Evolutionary conservation across 2,329 filamentous ascomycete genomes (phyloP), one percentile per base, ranked within the genome.

Genomic region (Colletotrichum sp.): DNA sequence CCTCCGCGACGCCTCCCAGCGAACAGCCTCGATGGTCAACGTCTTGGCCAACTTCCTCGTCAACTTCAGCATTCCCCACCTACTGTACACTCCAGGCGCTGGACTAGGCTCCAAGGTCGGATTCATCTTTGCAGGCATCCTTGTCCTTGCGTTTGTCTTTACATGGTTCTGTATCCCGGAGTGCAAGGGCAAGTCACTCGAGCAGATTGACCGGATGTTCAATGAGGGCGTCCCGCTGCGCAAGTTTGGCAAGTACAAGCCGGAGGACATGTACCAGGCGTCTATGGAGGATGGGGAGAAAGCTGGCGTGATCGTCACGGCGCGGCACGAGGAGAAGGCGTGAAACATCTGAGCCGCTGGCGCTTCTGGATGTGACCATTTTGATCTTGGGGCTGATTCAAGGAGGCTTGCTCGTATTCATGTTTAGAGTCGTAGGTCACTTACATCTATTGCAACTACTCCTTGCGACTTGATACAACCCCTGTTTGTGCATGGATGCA

Each of bases 151-250:
- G 1, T 58, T 79, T 26, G 72, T 78, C 2, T 79, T 79, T 55
- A 76, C 74, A n/a, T 66, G 75, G 55, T 77, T 76, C 48, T 78
- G 68, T 13, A 76, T 72, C 34, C 78, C 78, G 5, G 80, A 81
- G 76, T 80, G 78, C 30, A 77, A 80, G 55, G 78, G 78, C 34
- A 66, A 76, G 34, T 79, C 79, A 5, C 77, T 81, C 0, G 80
- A 81, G 65, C 79, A 81, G 56, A 76, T 81, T 24, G 79, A 81
- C 71, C 70, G 78, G 52, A 48, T 79, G 34, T 79, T 81, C 55
- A 77, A 80, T 21, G 67, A 75, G 52, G 68, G 67, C 6, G 34
- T 74, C 16, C 66, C 60, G 6, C 72, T 81, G 13, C 68, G 77
- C 24, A 78, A 79, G 55, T 80, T 81, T 58, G 79, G 52, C 16